phyloP scores from a whole-genome alignment of 2,329 filamentous ascomycete genomes.

The Colletotrichum navitas region DNA sequence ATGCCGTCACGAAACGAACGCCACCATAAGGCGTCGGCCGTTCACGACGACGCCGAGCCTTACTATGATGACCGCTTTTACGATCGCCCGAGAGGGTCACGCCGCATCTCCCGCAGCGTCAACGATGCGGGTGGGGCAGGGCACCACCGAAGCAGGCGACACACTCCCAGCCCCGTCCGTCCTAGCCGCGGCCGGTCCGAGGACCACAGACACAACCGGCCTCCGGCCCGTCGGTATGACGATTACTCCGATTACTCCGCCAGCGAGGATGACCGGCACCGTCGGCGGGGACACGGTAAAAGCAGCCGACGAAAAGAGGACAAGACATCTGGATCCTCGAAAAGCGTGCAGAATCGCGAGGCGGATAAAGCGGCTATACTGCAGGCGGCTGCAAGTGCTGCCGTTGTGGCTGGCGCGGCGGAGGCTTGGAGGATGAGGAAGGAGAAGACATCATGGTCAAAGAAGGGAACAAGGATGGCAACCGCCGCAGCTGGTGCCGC shows the following conservation, averaged over 20 bases:
- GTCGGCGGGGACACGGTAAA: not conserved
- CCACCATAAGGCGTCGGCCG: conserved; percentile 10
- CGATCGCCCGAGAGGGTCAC: conserved; percentile 16
- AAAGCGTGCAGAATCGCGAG: not conserved
- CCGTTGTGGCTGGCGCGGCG: conserved; percentile 36
- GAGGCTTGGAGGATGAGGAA: conserved; percentile 41
- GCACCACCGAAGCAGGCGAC: conserved; percentile 12
- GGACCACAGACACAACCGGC: conserved; percentile 9
- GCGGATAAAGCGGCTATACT: conserved; percentile 33
- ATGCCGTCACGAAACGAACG: conserved; percentile 38
- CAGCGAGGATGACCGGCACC: conserved; percentile 30
- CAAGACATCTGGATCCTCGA: conserved; percentile 8
- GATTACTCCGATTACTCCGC: conserved; percentile 35
- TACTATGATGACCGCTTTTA: conserved; percentile 31
- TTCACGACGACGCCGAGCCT: conserved; percentile 33
- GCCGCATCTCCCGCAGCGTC: conserved; percentile 25
- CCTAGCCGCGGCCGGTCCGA: conserved; percentile 26
- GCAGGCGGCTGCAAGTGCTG: conserved; percentile 38
- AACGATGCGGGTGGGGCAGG: conserved; percentile 23
- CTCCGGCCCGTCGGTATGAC: conserved; percentile 12
- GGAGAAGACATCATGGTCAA: conserved; percentile 36
- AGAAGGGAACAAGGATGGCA: conserved; percentile 38
- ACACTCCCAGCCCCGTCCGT: conserved; percentile 14
- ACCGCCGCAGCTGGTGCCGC: conserved; percentile 42
- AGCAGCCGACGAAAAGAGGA: conserved; percentile 1